Conservation (phyloP, 306 rosid species). For the Trichosanthes cucumerina region DNA sequence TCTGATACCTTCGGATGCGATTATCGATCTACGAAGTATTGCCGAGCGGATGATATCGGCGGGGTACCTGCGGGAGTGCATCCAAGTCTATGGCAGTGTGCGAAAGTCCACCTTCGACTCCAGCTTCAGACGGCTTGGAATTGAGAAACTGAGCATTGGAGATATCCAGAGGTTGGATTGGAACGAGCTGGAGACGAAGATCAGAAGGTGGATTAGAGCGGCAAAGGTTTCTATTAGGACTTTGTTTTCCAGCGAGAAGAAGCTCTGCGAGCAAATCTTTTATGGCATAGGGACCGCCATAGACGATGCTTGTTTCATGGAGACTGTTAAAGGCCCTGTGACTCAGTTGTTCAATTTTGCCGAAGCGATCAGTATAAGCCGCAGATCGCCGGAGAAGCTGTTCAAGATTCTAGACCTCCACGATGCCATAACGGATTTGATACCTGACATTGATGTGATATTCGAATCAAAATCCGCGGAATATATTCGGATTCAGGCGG, state of each 20-base stretch:
- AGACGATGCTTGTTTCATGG: slow-evolving; percentile 91
- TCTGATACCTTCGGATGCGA: slow-evolving; percentile 70
- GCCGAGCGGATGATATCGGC: slow-evolving; percentile 84
- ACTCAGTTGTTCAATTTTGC: slow-evolving; percentile 88
- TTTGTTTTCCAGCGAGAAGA: slow-evolving; percentile 81
- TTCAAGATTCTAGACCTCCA: slow-evolving; percentile 89
- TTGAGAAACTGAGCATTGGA: slow-evolving; percentile 87
- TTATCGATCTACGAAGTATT: slow-evolving; percentile 63
- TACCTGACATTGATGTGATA: slow-evolving; percentile 71
- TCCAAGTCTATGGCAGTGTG: slow-evolving; percentile 87
- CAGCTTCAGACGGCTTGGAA: slow-evolving; percentile 56
- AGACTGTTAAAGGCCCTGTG: slow-evolving; percentile 86
- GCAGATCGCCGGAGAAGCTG: slow-evolving; percentile 86
- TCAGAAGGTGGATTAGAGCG: slow-evolving; percentile 82
- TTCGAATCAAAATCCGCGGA: slow-evolving; percentile 86
- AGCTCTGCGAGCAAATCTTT: slow-evolving; percentile 77
- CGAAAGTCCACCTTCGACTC: slow-evolving; percentile 71
- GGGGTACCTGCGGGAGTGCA: slow-evolving; percentile 79
- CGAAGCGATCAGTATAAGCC: slow-evolving; percentile 81
- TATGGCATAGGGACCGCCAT: slow-evolving; percentile 65
- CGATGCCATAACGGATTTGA: slow-evolving; percentile 77
- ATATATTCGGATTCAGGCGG: slow-evolving; percentile 72
- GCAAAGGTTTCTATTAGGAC: slow-evolving; percentile 74
- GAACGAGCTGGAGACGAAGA: slow-evolving; percentile 79
- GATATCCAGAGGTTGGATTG: slow-evolving; percentile 89